Conservation (phyloP, 2,329 filamentous ascomycete species). For the Phialophora expanda region DNA sequence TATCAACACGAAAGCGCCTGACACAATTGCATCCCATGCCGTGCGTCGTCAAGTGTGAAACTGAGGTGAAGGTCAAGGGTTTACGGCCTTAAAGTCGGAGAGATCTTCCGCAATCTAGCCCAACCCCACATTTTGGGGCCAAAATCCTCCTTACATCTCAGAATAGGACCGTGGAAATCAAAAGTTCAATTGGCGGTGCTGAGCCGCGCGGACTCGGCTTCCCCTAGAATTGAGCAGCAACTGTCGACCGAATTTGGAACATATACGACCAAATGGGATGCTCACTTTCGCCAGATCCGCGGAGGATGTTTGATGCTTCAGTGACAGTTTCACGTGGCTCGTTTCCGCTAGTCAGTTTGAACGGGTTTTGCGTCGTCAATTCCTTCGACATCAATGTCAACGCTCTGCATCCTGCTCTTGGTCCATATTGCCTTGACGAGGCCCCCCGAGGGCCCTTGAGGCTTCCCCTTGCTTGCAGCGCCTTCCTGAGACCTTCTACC, state of each 20-base stretch:
- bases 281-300: not conserved
- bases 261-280: not conserved
- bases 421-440: not conserved
- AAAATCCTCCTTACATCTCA: slow-evolving; percentile 1
- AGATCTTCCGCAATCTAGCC: slow-evolving; percentile 7
- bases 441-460: not conserved
- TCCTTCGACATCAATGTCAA: not conserved
- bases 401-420: not conserved
- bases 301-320: not conserved
- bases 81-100: slow-evolving; percentile 5
- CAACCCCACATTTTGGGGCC: slow-evolving; percentile 17
- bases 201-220: not conserved
- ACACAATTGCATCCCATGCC: not conserved
- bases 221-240: not conserved
- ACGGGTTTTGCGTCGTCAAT: not conserved
- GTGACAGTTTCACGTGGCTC: not conserved
- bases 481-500: not conserved
- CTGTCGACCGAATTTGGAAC: not conserved
- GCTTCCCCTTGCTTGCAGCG: not conserved
- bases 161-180: slow-evolving; percentile 17
- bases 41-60: not conserved
- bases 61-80: not conserved
- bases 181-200: not conserved
- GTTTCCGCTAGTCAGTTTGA: not conserved
- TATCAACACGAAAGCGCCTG: not conserved